A percentile compares a stretch with the other conserved stretches of the same genome.
Conservation (phyloP, 208 protist species). For the Zelonia costaricensis region DNA sequence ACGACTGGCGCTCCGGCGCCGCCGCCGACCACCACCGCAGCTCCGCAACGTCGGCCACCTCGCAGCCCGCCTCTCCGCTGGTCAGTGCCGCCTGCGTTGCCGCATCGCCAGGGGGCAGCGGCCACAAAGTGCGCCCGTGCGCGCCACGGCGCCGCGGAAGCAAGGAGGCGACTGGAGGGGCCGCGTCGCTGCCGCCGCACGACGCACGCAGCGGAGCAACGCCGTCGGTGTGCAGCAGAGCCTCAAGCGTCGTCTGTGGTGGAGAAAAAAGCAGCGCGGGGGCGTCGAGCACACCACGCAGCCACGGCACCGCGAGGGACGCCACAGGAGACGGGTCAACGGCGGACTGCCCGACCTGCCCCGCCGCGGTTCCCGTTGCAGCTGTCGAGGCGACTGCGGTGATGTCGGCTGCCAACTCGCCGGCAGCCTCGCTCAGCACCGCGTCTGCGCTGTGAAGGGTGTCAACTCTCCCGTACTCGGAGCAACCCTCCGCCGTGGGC, state of each 20-base stretch:
- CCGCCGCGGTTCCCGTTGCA: not conserved
- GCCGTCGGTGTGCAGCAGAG: too few species aligned
- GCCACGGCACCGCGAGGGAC: constrained; percentile 7
- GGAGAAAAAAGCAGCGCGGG: constrained; percentile 7
- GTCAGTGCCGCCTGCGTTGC: not conserved
- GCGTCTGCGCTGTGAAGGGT: too few species aligned
- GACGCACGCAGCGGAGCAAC: too few species aligned
- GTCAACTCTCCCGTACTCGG: too few species aligned
- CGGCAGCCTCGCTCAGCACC: constrained; percentile 12
- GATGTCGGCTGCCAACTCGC: constrained; percentile 23
- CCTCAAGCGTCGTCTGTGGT: too few species aligned
- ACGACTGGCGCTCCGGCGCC: too few species aligned
- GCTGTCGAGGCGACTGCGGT: constrained; percentile 11
- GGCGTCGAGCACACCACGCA: constrained; percentile 22
- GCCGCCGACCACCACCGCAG: constrained; percentile 12
- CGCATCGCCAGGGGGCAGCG: not conserved
- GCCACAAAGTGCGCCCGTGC: too few species aligned
- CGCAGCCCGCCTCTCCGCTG: constrained; percentile 11
- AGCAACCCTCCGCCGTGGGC: too few species aligned
- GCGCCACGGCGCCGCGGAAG: too few species aligned
- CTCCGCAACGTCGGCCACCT: constrained; percentile 25
- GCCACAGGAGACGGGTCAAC: not conserved
- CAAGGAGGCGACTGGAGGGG: too few species aligned
- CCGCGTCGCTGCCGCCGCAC: not conserved
- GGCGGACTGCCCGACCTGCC: not conserved